phyloP scores from a whole-genome alignment of 345 rosid genomes.

The Eucalyptus viminalis region DNA sequence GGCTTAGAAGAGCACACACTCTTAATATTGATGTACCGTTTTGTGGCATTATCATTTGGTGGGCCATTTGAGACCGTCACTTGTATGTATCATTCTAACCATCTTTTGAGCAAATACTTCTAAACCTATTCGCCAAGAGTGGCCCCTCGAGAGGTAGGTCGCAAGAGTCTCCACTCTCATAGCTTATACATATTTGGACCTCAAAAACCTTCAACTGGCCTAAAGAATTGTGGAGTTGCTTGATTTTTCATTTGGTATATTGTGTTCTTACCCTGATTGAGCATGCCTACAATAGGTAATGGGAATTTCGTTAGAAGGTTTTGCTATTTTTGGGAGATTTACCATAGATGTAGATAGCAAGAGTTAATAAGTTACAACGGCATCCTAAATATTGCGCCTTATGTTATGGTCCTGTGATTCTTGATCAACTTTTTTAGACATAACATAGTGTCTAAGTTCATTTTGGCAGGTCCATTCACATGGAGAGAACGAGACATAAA shows the following conservation, averaged over 20 bases:
- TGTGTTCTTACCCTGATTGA: neutral
- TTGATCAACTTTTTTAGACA: neutral
- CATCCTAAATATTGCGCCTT: neutral
- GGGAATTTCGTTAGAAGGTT: neutral
- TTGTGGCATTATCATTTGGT: too few relatives aligned
- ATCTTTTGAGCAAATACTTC: too few relatives aligned
- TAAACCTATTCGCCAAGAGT: too few relatives aligned
- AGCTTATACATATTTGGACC: too few relatives aligned
- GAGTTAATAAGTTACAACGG: neutral
- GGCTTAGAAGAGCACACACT: too few relatives aligned
- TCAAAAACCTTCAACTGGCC: too few relatives aligned
- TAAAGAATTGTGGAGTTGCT: too few relatives aligned
- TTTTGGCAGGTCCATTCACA: neutral
- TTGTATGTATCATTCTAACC: too few relatives aligned
- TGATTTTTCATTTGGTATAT: too few relatives aligned
- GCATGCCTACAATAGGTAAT: neutral
- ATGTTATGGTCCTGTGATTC: neutral
- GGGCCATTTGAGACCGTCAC: too few relatives aligned
- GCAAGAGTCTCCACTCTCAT: neutral
- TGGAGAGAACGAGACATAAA: neutral
- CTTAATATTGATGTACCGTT: too few relatives aligned
- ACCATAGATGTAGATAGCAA: neutral
- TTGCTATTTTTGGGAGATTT: neutral
- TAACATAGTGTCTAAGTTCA: neutral
- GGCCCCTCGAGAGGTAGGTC: too few relatives aligned